phyloP scores from a whole-genome alignment of 176 grass and related monocot genomes.

The Olyra latifolia region DNA sequence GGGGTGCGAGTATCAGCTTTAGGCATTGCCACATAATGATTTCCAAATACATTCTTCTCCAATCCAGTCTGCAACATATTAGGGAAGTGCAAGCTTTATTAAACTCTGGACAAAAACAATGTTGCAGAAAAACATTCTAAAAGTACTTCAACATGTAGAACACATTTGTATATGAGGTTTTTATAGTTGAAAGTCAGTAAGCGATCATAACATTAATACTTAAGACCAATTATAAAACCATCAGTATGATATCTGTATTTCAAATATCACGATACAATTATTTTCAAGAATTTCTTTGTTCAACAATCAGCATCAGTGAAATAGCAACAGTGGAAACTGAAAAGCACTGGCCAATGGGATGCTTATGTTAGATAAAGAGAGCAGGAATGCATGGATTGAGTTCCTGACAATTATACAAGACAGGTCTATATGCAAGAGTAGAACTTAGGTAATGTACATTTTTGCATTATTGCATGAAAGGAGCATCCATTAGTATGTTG shows the following conservation, averaged over 20 bases:
- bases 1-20: conserved; percentile 57
- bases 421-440: neutral
- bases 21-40: conserved; percentile 73
- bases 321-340: neutral
- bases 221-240: neutral
- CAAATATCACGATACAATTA: neutral
- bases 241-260: neutral
- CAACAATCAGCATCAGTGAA: conserved; percentile 8
- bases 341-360: neutral
- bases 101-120: conserved; percentile 8
- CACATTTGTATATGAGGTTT: neutral
- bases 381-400: neutral
- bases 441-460: neutral
- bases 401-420: neutral
- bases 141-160: neutral
- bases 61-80: conserved; percentile 76
- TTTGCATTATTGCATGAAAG: neutral
- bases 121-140: conserved; percentile 22
- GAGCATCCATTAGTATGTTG: neutral
- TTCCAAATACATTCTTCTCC: conserved; percentile 98
- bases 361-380: neutral
- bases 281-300: neutral
- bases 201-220: neutral
- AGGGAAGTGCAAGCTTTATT: conserved; percentile 32
- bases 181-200: neutral